phyloP scores from a whole-genome alignment of 2,329 filamentous ascomycete species.

The Penicillium sumatraense region DNA sequence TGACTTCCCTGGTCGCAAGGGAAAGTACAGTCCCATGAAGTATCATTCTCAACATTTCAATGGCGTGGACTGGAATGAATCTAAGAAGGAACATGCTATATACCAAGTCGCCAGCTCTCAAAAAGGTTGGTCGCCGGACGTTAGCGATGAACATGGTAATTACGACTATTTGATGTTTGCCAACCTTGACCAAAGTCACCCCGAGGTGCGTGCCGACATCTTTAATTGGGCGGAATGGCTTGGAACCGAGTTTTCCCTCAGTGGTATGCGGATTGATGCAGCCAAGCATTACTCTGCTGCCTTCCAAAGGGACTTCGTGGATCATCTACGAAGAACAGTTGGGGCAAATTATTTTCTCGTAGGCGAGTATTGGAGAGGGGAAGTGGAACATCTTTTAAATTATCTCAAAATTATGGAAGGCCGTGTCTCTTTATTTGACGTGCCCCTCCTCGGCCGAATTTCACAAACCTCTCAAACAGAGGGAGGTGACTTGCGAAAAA shows the following conservation, averaged over 20 bases:
- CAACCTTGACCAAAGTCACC: constrained; percentile 68
- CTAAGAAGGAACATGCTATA: constrained; percentile 62
- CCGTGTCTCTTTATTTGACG: constrained; percentile 68
- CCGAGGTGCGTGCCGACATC: constrained; percentile 67
- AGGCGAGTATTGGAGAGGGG: constrained; percentile 71
- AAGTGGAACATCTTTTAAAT: constrained; percentile 58
- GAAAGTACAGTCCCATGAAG: constrained; percentile 63
- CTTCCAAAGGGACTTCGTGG: constrained; percentile 68
- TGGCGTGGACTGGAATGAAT: constrained; percentile 68
- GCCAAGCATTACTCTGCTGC: constrained; percentile 71
- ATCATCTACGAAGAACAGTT: constrained; percentile 56
- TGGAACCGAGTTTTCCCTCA: constrained; percentile 62
- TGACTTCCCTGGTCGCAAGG: constrained; percentile 65
- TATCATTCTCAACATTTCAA: constrained; percentile 71
- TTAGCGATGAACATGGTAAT: constrained; percentile 69
- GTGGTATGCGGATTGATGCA: constrained; percentile 72
- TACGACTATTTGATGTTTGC: constrained; percentile 73
- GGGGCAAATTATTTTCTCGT: constrained; percentile 66
- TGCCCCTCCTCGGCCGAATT: constrained; percentile 71
- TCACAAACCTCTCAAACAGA: constrained; percentile 61
- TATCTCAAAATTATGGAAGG: constrained; percentile 65
- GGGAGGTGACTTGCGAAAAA: constrained; percentile 62
- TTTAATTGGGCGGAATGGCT: constrained; percentile 72
- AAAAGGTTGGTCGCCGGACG: constrained; percentile 66
- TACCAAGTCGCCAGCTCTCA: constrained; percentile 67